Base-by-base conservation (phyloP, 768 basidiomycete genomes). In the Suillus sp. region DNA sequence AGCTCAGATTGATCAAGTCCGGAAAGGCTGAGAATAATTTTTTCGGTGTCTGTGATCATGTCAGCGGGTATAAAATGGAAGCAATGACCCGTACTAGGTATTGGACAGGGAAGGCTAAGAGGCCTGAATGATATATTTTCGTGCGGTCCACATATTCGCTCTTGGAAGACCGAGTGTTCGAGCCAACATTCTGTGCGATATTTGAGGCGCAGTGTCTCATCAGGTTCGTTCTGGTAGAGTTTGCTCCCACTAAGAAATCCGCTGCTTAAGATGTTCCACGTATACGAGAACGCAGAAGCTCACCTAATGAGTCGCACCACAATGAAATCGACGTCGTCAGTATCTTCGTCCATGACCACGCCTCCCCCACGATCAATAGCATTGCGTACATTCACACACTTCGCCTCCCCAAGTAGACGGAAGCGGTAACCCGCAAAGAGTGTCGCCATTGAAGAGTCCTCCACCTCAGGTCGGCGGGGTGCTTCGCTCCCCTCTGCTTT, bases 131-230 rank as follows among this genome's bases (percentile, higher is more conserved):
- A 84, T 14, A 92, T 71, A 65, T 93, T 87, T 48, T 90, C 90
- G 1, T 87, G 84, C 0, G 85, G 79, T 20, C 77, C 72, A 69
- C 90, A 89, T 58, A 96, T 76, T n/a, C 84, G 81, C 51, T 92
- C 89, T 62, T 89, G 86, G 60, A 85, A 89, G 16, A 94, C 83
- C 68, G 92, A 96, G 50, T 84, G 84, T 73, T 98, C 95, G 1
- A 98, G 80, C 95, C 95, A 98, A 71, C 93, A 96, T 74, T 97
- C 95, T 0, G 95, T 96, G 50, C 95, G 85, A 69, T 87, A 93
- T 67, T 86, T 88, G 3, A 67, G 61, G 53, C 84, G 80, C 65
- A 80, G 68, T 1, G 40, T 13, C 8, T 77, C 74, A 60, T 87
- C 85, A 6, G 74, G 70, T 70, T 92, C 90, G 37, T 83, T 81